Evolutionary conservation across 2,329 filamentous ascomycete genomes (phyloP).

Genomic region (Arthrobotrys entomopaga): DNA sequence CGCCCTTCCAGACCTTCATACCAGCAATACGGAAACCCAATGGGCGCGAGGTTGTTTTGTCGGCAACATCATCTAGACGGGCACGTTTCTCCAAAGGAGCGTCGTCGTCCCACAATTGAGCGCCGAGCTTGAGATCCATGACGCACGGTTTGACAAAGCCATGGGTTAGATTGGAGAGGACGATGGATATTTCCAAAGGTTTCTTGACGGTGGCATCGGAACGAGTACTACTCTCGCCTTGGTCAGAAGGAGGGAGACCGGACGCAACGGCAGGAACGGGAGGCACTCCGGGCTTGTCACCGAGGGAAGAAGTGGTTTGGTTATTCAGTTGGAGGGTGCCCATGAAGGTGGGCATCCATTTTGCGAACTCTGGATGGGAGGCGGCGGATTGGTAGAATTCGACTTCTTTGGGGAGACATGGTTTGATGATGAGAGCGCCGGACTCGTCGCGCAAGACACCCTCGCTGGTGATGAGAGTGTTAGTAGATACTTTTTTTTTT

Average conservation of each 20-base stretch:
- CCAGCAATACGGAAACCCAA: constrained; percentile 77
- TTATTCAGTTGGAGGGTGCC: constrained; percentile 79
- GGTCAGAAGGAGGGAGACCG: constrained; percentile 30
- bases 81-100: constrained; percentile 70
- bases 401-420: constrained; percentile 85
- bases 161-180: constrained; percentile 62
- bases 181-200: constrained; percentile 57
- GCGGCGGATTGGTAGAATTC: constrained; percentile 83
- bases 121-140: constrained; percentile 89
- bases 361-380: constrained; percentile 76
- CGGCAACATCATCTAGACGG: constrained; percentile 70
- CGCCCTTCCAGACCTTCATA: constrained; percentile 81
- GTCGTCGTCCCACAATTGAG: constrained; percentile 82
- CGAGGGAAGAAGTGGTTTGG: constrained; percentile 64
- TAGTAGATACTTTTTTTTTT: no score
- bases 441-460: constrained; percentile 86
- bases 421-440: constrained; percentile 91
- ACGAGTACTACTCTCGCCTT: constrained; percentile 20
- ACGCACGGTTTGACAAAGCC: constrained; percentile 89
- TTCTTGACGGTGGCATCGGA: constrained; percentile 40
- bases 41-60: constrained; percentile 69
- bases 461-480: constrained; percentile 69
- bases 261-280: constrained; percentile 58
- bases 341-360: constrained; percentile 85
- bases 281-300: constrained; percentile 67